phyloP scores from a whole-genome alignment of 768 basidiomycete genomes.

The Phanerodontia chrysosporium region DNA sequence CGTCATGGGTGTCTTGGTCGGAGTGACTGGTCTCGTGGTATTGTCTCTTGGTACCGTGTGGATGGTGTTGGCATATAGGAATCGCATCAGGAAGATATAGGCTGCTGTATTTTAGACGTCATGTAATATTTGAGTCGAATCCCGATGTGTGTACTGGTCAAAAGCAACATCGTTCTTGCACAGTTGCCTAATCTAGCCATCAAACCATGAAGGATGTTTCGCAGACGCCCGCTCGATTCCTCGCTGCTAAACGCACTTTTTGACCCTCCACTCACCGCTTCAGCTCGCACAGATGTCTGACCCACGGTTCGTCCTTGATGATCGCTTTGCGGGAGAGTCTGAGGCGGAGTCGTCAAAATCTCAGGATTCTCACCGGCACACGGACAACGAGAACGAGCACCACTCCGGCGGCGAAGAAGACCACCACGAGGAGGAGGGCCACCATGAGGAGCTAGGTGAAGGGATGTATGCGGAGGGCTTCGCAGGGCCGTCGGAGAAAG shows the following conservation, averaged over 20 bases:
- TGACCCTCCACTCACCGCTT: neutral
- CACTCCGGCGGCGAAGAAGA: slow-evolving; percentile 18
- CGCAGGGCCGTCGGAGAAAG: slow-evolving; percentile 49
- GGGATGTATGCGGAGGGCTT: slow-evolving; percentile 61
- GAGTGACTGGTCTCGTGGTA: slow-evolving; percentile 57
- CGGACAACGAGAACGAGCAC: neutral
- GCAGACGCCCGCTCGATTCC: neutral
- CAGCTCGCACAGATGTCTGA: slow-evolving; percentile 7
- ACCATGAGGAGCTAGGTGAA: slow-evolving; percentile 28
- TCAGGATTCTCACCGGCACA: neutral
- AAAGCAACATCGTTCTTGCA: neutral
- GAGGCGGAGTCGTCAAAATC: slow-evolving; percentile 17
- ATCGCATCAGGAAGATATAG: neutral
- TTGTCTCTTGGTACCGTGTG: slow-evolving; percentile 35
- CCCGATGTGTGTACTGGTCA: no score
- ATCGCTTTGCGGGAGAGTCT: slow-evolving; percentile 21
- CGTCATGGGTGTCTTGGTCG: slow-evolving; percentile 64
- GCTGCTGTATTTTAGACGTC: neutral
- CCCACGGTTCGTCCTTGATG: slow-evolving; percentile 17
- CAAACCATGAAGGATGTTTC: neutral
- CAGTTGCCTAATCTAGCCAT: neutral
- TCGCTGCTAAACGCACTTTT: neutral
- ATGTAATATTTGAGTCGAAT: no score
- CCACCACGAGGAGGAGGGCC: slow-evolving; percentile 22
- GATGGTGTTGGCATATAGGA: slow-evolving; percentile 14